Percentiles rank a stretch among this genome's conserved stretches.
These are phyloP conservation scores for Exophiala xenobiotica DNA, from an alignment of 2,329 filamentous ascomycete genomes.

Conservation along the genomic window DNA sequence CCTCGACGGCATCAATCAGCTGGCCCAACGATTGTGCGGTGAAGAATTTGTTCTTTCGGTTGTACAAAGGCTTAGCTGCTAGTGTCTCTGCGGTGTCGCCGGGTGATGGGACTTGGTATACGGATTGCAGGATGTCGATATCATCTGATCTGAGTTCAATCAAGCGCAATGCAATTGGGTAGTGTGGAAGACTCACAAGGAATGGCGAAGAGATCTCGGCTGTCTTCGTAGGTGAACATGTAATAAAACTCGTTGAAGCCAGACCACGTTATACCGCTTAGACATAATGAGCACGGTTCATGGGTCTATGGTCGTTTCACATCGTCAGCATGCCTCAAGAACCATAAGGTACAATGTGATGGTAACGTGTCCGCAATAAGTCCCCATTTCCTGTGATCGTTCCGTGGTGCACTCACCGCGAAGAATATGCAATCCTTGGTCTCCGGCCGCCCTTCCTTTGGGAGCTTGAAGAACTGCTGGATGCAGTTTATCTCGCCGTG, in stretches of 20 bases:
- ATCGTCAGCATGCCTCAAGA: too few relatives aligned
- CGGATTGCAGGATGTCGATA: constrained; percentile 57
- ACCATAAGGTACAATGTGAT: too few relatives aligned
- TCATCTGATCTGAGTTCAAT: constrained; percentile 38
- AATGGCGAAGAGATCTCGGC: constrained; percentile 55
- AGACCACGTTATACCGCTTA: constrained; percentile 59
- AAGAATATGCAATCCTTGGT: constrained; percentile 57
- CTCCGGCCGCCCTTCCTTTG: constrained; percentile 40
- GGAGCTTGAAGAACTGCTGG: constrained; percentile 54
- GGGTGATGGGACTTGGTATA: constrained; percentile 51
- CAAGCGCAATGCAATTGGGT: background rate
- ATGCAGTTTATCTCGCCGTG: constrained; percentile 64
- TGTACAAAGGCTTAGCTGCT: constrained; percentile 49
- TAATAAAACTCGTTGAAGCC: constrained; percentile 59
- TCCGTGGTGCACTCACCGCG: too few relatives aligned
- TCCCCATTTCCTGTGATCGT: too few relatives aligned
- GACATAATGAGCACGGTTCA: constrained; percentile 54
- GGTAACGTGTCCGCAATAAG: too few relatives aligned
- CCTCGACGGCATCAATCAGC: constrained; percentile 36
- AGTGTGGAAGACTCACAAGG: constrained; percentile 41
- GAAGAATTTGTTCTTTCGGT: constrained; percentile 59
- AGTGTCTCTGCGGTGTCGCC: constrained; percentile 39
- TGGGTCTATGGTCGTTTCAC: too few relatives aligned
- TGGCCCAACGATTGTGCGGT: constrained; percentile 22
- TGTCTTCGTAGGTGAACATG: constrained; percentile 61